phyloP scores from a whole-genome alignment of 2,329 filamentous ascomycete genomes.

The Colletotrichum sp. region DNA sequence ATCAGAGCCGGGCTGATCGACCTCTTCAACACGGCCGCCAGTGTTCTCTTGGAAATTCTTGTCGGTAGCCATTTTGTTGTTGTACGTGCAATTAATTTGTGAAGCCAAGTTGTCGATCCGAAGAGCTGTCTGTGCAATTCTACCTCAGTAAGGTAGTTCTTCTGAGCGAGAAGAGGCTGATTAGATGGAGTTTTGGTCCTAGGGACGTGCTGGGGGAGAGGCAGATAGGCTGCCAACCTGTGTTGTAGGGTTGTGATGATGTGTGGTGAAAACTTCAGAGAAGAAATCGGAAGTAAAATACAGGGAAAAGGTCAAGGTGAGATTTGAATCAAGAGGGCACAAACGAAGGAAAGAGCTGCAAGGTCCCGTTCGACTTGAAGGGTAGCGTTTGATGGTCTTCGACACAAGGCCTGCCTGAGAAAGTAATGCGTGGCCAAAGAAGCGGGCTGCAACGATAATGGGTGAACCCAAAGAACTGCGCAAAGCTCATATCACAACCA shows the following conservation, averaged over 20 bases:
- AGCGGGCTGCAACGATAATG: neutral
- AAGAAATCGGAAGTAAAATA: neutral
- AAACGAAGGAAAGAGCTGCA: neutral
- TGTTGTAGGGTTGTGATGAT: neutral
- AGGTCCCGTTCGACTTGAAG: neutral
- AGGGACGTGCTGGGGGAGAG: neutral
- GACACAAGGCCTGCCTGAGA: neutral
- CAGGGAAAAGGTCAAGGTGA: neutral
- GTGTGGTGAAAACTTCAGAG: neutral
- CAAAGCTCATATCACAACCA: neutral
- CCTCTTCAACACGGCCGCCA: neutral
- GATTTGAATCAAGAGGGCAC: neutral
- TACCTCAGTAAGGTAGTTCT: neutral
- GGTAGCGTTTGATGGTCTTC: neutral
- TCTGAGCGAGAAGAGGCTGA: neutral
- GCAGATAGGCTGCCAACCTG: neutral
- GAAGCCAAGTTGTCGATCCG: neutral
- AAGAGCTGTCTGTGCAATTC: neutral
- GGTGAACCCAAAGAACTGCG: neutral
- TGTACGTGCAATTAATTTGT: neutral
- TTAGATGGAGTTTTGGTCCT: neutral
- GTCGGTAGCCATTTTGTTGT: neutral
- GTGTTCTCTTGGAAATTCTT: neutral
- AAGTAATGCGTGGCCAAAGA: neutral
- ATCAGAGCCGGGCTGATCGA: neutral